Evolutionary conservation across 306 rosid genomes (phyloP).

Genomic region (Quercus engelmannii): DNA sequence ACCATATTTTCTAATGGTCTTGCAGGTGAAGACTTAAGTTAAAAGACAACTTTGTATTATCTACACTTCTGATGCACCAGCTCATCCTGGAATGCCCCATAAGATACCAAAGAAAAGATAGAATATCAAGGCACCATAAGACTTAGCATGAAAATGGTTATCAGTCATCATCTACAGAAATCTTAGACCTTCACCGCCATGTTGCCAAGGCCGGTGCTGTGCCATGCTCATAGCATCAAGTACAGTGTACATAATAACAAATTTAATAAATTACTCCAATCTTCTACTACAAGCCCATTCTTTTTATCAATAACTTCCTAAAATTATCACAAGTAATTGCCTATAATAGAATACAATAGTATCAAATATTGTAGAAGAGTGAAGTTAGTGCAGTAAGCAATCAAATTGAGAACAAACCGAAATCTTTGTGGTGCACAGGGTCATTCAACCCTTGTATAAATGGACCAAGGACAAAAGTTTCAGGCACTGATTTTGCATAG

Average conservation of each 20-base stretch:
- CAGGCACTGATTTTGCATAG: constrained; percentile 61
- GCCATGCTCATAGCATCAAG: neutral
- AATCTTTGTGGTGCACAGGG: constrained; percentile 88
- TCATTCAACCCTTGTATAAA: constrained; percentile 80
- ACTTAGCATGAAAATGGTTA: neutral
- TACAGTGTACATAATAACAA: neutral
- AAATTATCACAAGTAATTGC: neutral
- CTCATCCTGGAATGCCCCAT: neutral
- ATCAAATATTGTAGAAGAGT: constrained; percentile 14
- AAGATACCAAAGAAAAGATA: neutral
- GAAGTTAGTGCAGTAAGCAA: constrained; percentile 17
- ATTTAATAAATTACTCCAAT: neutral
- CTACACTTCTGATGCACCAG: neutral
- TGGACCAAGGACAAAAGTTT: constrained; percentile 76
- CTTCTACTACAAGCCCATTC: no score
- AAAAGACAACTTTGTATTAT: neutral
- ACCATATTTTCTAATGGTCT: neutral
- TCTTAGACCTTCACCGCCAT: neutral
- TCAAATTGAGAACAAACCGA: constrained; percentile 50
- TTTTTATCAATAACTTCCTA: neutral
- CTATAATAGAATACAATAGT: constrained; percentile 11
- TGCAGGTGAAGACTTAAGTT: neutral
- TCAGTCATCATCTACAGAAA: neutral
- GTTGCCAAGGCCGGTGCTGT: neutral
- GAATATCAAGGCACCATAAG: neutral